Base-by-base conservation (phyloP, 345 rosid genomes). In the Balakata baccata region DNA sequence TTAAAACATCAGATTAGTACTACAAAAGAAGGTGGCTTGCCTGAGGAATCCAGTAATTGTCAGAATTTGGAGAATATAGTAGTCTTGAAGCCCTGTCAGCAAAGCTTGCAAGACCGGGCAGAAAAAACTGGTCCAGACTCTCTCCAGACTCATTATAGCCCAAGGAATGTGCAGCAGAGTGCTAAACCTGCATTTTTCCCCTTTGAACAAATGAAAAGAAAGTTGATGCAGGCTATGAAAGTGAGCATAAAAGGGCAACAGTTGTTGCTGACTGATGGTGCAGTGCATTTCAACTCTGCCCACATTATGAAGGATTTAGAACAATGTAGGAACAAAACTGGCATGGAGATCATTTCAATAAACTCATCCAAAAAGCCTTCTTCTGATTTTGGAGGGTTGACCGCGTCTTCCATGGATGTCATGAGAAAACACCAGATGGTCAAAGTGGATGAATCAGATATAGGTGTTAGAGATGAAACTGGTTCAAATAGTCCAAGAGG, bases 191-290 rank as follows among this genome's bases (percentile, higher is more conserved):
- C 84, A 70, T 74, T 75, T 75, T 85, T 88, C 75, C 79, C 86
- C 56, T 84, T 88, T 38, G 78, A 78, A 71, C 84, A 80, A 79
- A 70, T 92, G 81, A 87, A 81, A 71, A 89, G 85, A 84, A 92
- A 84, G 79, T 74, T 89, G 84, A 86, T 82, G 71, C 86, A 76
- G 50, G 88, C 87, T 67, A 79, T 86, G 63, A 84, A 81, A 43
- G 68, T 80, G 60, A 73, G 85, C 80, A 81, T 81, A 70, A 84
- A 83, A 37, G 83, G 57, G 66, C 70, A 57, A 72, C 52, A 52
- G 57, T 69, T 54, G 43, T 52, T 45, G 64, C 68, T 72, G 43
- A 76, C 65, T 51, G 74, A 68, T 68, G 61, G 39, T 41, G 38
- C 5, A 14, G 72, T 49, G 66, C 43, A 56, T 66, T 22, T 22